Conservation (phyloP, 306 rosid genomes). For the Dryas octopetala region DNA sequence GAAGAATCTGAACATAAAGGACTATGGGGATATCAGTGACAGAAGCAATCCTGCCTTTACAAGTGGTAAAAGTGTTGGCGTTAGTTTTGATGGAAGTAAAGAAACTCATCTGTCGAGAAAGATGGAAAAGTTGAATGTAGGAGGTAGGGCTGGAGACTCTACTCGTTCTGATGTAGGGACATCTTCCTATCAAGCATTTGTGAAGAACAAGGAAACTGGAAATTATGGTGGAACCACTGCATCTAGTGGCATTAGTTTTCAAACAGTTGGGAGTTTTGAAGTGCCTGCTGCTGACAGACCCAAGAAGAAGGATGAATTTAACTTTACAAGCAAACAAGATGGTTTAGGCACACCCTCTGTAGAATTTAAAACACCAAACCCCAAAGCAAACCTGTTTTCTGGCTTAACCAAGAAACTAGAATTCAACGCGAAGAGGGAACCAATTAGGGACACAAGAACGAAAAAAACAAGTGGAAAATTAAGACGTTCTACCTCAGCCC, state of each 20-base stretch:
- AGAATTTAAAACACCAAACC: conserved; percentile 58
- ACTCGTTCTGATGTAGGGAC: conserved; percentile 30
- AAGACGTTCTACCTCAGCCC: conserved; percentile 41
- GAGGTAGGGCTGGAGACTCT: conserved; percentile 25
- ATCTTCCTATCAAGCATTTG: conserved; percentile 31
- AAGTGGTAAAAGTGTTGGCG: conserved; percentile 17
- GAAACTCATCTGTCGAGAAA: conserved; percentile 37
- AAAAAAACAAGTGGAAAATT: conserved; percentile 52
- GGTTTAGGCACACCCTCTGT: conserved; percentile 39
- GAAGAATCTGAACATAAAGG: conserved; percentile 57
- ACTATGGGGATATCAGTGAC: conserved; percentile 21
- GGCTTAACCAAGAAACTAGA: conserved; percentile 39
- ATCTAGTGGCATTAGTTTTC: conserved; percentile 25
- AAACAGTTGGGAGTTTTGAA: conserved; percentile 42
- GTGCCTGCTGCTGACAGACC: conserved; percentile 19
- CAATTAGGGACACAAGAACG: conserved; percentile 40
- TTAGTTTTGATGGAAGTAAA: conserved; percentile 30
- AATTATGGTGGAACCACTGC: conserved; percentile 25
- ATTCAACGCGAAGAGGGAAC: conserved; percentile 54
- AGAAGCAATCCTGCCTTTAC: conserved; percentile 13
- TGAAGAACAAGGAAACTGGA: conserved; percentile 27
- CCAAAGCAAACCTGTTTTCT: conserved; percentile 35
- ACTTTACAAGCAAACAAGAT: conserved; percentile 50
- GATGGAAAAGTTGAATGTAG: conserved; percentile 48
- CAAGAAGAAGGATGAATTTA: conserved; percentile 39